Conservation (phyloP, 164 flowering plant species). For the Magnolia sinica region DNA sequence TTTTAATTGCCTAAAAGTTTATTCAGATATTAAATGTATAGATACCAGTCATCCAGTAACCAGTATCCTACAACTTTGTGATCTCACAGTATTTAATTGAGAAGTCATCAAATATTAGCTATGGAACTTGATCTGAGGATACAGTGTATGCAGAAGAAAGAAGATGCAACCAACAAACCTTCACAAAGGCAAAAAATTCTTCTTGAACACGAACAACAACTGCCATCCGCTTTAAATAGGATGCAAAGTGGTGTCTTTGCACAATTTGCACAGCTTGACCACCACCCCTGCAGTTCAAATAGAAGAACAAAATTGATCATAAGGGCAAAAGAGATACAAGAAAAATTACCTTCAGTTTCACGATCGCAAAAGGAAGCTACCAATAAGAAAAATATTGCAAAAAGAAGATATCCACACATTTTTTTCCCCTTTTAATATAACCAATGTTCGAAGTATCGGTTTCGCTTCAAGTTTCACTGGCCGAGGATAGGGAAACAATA, state of each 20-base stretch:
- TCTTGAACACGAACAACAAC: constrained; percentile 89
- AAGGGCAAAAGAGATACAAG: not conserved
- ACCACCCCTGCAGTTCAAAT: constrained; percentile 54
- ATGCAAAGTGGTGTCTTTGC: constrained; percentile 97
- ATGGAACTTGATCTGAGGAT: not conserved
- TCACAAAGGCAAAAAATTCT: constrained; percentile 86
- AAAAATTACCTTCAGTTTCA: not conserved
- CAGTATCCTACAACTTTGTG: not conserved
- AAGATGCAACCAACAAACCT: constrained; percentile 46
- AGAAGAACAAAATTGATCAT: not conserved
- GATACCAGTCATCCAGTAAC: not conserved
- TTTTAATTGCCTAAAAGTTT: not conserved
- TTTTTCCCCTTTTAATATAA: no score
- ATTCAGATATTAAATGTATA: not conserved
- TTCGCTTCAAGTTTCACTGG: no score
- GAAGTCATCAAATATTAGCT: no score
- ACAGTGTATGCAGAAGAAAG: not conserved
- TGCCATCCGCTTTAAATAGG: constrained; percentile 93
- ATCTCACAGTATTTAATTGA: not conserved
- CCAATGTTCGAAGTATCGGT: no score
- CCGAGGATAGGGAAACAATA: no score
- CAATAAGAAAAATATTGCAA: not conserved
- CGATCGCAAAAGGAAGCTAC: not conserved
- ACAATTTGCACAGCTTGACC: constrained; percentile 81
- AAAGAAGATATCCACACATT: not conserved